Conservation (phyloP, 495 filamentous ascomycete genomes). For the Durotheca rogersii region DNA sequence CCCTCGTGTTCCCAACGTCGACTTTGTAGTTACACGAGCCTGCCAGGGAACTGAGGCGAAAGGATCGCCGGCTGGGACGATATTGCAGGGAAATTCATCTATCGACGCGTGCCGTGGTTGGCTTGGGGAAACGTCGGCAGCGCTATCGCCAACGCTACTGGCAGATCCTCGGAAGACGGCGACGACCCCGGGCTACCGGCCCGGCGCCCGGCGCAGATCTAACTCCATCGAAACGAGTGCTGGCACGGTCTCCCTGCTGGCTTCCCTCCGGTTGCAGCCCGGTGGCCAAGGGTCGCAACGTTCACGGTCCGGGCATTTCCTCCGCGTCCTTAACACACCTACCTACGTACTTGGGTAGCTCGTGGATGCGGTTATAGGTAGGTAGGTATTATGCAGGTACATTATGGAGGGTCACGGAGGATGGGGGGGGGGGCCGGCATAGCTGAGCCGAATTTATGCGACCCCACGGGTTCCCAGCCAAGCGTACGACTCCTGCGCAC, state of each 20-base stretch:
- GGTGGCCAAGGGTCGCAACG: slow-evolving; percentile 26
- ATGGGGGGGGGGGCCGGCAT: slow-evolving; percentile 18
- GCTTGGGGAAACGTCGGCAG: slow-evolving; percentile 21
- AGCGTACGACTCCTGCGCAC: slow-evolving; percentile 7
- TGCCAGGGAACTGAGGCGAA: too few relatives aligned
- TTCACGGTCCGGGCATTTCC: slow-evolving; percentile 10
- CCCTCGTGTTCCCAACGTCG: too few relatives aligned
- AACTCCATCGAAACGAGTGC: slow-evolving; percentile 16
- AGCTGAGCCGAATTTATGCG: slow-evolving; percentile 12
- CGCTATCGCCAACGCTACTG: slow-evolving; percentile 15
- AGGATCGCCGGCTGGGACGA: too few relatives aligned
- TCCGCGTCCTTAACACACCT: too few relatives aligned
- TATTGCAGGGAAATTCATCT: too few relatives aligned
- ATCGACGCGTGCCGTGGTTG: too few relatives aligned
- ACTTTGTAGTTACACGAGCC: too few relatives aligned
- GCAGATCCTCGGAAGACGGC: slow-evolving; percentile 18
- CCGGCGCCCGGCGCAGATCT: slow-evolving; percentile 29
- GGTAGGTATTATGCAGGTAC: too few relatives aligned
- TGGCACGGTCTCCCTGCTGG: neutral
- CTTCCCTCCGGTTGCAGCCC: slow-evolving; percentile 17
- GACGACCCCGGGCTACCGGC: slow-evolving; percentile 7
- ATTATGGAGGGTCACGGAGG: slow-evolving; percentile 14
- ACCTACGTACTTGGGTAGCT: too few relatives aligned
- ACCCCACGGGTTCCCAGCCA: slow-evolving; percentile 20
- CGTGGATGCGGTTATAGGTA: too few relatives aligned